These are phyloP conservation scores for Sarcomyxa edulis DNA, from an alignment of 768 basidiomycete genomes.

Conservation along the genomic window DNA sequence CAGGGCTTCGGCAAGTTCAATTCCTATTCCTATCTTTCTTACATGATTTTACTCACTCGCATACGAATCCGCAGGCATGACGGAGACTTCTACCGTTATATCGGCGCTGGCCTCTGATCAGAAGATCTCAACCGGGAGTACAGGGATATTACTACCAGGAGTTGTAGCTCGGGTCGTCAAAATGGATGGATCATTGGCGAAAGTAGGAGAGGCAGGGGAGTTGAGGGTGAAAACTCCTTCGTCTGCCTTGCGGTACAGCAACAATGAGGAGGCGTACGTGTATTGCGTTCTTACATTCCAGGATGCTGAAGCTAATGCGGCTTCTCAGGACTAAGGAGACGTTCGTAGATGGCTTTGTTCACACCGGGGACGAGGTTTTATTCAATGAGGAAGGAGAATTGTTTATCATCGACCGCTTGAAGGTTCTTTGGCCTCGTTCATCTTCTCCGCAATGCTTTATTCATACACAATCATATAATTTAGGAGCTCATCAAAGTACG, in stretches of 20 bases:
- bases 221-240: constrained; percentile 42
- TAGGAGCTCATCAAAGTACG: constrained; percentile 46
- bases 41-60: neutral
- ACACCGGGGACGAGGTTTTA: constrained; percentile 41
- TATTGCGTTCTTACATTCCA: neutral
- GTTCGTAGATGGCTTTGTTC: constrained; percentile 40
- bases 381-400: constrained; percentile 40
- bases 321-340: constrained; percentile 20
- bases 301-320: constrained; percentile 11
- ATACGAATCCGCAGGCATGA: constrained; percentile 24
- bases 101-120: too few species aligned
- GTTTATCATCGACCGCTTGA: constrained; percentile 47
- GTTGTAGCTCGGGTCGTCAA: constrained; percentile 13
- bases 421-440: constrained; percentile 17
- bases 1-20: constrained; percentile 28
- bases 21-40: neutral
- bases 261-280: constrained; percentile 57
- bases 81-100: constrained; percentile 31
- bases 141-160: constrained; percentile 22
- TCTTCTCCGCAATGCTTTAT: neutral
- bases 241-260: constrained; percentile 52
- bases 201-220: constrained; percentile 12
- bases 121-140: too few species aligned
- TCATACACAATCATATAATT: neutral
- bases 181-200: constrained; percentile 11